A percentile compares a stretch with the other conserved stretches of the same genome.
Evolutionary conservation across 495 filamentous ascomycete species (phyloP).

Genomic region (Penicillium alfredii): DNA sequence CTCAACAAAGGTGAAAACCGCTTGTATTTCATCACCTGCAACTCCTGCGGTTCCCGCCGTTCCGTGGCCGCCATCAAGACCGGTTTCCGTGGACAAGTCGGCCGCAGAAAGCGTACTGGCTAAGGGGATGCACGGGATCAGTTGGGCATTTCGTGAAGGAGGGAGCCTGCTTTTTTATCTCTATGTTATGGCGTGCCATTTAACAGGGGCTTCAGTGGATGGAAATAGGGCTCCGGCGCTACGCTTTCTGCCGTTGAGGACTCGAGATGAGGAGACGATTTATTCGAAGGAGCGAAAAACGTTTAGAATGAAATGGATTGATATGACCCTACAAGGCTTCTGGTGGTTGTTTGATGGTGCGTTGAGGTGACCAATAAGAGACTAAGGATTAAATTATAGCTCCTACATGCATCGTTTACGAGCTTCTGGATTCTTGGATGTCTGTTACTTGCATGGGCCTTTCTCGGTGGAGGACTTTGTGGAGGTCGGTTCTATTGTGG

Average conservation of each 20-base stretch:
- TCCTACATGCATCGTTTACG: too few species aligned
- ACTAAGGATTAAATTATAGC: too few species aligned
- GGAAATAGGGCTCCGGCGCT: constrained; percentile 9
- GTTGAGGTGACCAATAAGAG: too few species aligned
- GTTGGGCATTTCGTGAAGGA: constrained; percentile 13
- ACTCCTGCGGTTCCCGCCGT: constrained; percentile 84
- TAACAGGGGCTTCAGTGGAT: constrained; percentile 11
- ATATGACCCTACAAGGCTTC: constrained; percentile 11
- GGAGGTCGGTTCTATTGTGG: too few species aligned
- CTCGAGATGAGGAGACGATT: constrained; percentile 20
- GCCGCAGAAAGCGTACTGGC: constrained; percentile 72
- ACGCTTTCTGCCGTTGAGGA: constrained; percentile 5
- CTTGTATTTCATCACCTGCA: constrained; percentile 78
- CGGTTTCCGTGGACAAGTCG: constrained; percentile 97
- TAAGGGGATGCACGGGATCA: constrained; percentile 18
- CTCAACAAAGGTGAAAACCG: constrained; percentile 98
- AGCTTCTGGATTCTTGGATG: too few species aligned
- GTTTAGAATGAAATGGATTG: constrained; percentile 22
- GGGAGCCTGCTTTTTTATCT: constrained; percentile 21
- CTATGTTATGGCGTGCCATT: constrained; percentile 20
- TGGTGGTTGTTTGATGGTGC: too few species aligned
- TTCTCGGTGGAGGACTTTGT: too few species aligned
- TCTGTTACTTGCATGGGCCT: too few species aligned
- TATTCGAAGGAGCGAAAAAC: constrained; percentile 19
- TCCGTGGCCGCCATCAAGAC: constrained; percentile 97